Base-by-base conservation (phyloP, 2,329 filamentous ascomycete species). In the Colletotrichum shisoi region DNA sequence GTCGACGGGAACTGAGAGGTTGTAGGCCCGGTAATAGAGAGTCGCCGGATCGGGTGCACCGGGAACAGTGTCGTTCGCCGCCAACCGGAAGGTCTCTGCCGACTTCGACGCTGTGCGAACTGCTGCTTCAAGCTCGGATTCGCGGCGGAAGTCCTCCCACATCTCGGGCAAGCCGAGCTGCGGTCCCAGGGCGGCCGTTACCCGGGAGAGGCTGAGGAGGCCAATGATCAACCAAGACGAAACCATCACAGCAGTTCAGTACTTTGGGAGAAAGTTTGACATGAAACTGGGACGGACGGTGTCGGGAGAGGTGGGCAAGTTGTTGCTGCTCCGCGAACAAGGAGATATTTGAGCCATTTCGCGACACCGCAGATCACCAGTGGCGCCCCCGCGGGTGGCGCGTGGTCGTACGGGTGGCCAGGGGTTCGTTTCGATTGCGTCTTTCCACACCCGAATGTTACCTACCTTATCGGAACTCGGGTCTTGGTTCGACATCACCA, bases 1-100 rank as follows among this genome's bases (percentile, higher is more conserved):
- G 76, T 96, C 92, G 44, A 96, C 81, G 17, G 85, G 85, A 1
- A 85, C 83, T 8, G 74, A 74, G 40, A 83, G 73, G 53, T 76
- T 80, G 72, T 79, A 76, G 7, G 75, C 77, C 7, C 77, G 77
- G 69, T 81, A n/a, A n/a, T n/a, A 83, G 5, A 68, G 63, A 1
- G 31, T 62, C 3, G 44, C n/a, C 2, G 66, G 66, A 40, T 68
- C 24, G 1, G 62, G 66, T 19, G 66, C 62, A 3, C 57, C 63
- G 0, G 54, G 34, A 2, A 5, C 27, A 1, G 42, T 39, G 21
- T 49, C 48, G n/a, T 54, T 63, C 12, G 48, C 42, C 8, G 21
- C 40, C 27, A 65, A 7, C 6, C 37, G 61, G 37, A 56, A 31
- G 4, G 21, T 24, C 5, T 27, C 42, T 8, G 65, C 42, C 12